Evolutionary conservation across 768 basidiomycete genomes (phyloP).

Genomic region (Crassisporium funariophilum): DNA sequence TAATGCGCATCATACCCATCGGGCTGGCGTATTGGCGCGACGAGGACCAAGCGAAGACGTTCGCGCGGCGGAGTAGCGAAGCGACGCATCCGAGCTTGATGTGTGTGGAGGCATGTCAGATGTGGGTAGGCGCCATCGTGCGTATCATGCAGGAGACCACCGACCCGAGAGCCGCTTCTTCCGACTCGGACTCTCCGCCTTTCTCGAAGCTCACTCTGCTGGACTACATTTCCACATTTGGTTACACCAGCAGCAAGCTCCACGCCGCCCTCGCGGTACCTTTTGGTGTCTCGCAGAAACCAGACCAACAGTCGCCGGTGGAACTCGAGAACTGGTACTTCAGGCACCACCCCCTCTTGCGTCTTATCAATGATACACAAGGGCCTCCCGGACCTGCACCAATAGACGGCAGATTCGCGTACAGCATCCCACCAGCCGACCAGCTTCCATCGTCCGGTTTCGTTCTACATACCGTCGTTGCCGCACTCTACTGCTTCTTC

Average conservation of each 20-base stretch:
- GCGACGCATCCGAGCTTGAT: conserved; percentile 45
- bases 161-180: conserved; percentile 1
- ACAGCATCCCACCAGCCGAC: conserved; percentile 30
- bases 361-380: conserved; percentile 32
- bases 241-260: conserved; percentile 35
- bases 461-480: conserved; percentile 41
- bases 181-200: conserved; percentile 8
- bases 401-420: conserved; percentile 19
- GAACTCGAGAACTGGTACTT: conserved; percentile 37
- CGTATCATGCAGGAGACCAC: conserved; percentile 33
- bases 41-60: conserved; percentile 29
- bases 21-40: conserved; percentile 45
- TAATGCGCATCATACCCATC: conserved; percentile 49
- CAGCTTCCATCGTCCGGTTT: conserved; percentile 42
- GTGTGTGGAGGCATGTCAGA: conserved; percentile 43
- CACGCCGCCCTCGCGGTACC: conserved; percentile 34
- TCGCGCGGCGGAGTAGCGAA: conserved; percentile 41
- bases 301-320: conserved; percentile 18
- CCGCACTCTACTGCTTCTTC: conserved; percentile 49
- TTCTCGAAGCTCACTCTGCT: conserved; percentile 43
- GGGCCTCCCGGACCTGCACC: conserved; percentile 4
- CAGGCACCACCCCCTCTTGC: conserved; percentile 40
- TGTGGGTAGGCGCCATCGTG: conserved; percentile 39
- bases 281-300: conserved; percentile 14
- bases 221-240: conserved; percentile 39